Evolutionary conservation across 2,329 filamentous ascomycete species (phyloP), one percentile per base, ranked within the genome.

Genomic region (Colletotrichum sp.): DNA sequence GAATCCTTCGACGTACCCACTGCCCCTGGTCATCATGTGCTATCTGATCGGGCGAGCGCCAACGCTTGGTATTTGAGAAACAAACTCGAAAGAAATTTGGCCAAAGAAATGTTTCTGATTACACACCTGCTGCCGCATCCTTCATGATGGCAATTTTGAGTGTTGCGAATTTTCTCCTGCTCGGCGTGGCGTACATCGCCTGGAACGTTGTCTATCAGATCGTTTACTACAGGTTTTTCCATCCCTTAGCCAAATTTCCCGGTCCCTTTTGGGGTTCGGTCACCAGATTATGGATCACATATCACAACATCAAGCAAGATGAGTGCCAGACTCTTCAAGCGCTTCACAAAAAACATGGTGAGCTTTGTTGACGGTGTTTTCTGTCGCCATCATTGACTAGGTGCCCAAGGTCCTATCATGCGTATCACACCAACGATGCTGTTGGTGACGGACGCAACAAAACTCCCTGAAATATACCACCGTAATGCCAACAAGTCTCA

Each of bases 401-500:
- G 34, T 13, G 13, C 24, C 55, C 55, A 55, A 90, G 89, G 89
- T 21, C 89, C 88, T 1, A 87, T 91, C 18, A 84, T 92, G 55
- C 87, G 89, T 24, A 86, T 91, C 74, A 88, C 87, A 7, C 89
- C 89, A 0, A 90, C 88, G 0, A 84, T 91, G 78, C 85, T 92
- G 24, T 83, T 90, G 7, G 87, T 91, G 71, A 87, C 82, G 79
- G 89, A 90, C 78, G 86, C 90, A 0, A 88, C 85, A 2, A 88
- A 90, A 79, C 85, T 92, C 3, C 90, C 90, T 0, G 85, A 87
- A 16, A 88, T 93, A 30, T 93, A 92, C 82, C 85, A 86, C 69
- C 87, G 90, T 26, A 84, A 89, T 77, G 90, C 88, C 7, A 86
- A 90, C 82, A 93, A 92, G 80, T 89, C 89, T 2, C 86, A 90